Base-by-base conservation (phyloP, 192 early-diverging fungal genomes). In the Coemansia sp. region DNA sequence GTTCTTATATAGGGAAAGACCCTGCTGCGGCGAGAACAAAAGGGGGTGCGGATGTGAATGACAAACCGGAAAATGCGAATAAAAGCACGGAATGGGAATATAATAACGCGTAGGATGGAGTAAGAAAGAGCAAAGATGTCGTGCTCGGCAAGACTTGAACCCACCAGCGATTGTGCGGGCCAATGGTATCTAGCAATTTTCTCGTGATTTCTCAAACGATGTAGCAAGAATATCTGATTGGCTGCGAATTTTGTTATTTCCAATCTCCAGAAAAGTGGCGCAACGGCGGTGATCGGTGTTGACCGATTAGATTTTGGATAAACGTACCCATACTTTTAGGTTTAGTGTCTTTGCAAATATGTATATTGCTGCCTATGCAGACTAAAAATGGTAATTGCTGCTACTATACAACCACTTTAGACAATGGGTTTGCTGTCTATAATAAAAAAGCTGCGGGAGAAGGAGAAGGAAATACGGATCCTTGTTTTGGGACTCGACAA, bases 401-500 rank as follows among this genome's bases (percentile, higher is more conserved):
- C 28, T 31, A 31, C 28, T 31, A 31, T 31, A 31, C 28, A 7
- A 31, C 4, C 28, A 7, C 28, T 31, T 31, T 31, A 50, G 19
- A 20, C 5, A 25, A 98, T 99, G 97, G 97, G 97, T 12, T 83
- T 99, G 31, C 78, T 96, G 37, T 95, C 96, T 44, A 95, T 99
- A 65, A 82, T 99, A 37, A 88, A 89, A 62, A 99, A 99, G 74
- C 85, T 91, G 47, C 90, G 92, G 34, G 86, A 87, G 59, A 92
- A 93, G 62, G 96, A 97, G 69, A 91, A 91, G 70, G 95, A 99
- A 69, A 93, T 96, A 62, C 90, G 97, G 14, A 80, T 99, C 42
- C 78, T 98, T 7, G 92, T 99, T 57, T 87, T 99, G 82, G 97
- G 97, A 0, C 85, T 99, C 0, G 97, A 99, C 81, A 99, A 99